Conservation (phyloP, 139 green algal species). For the Picochlorum sp. region DNA sequence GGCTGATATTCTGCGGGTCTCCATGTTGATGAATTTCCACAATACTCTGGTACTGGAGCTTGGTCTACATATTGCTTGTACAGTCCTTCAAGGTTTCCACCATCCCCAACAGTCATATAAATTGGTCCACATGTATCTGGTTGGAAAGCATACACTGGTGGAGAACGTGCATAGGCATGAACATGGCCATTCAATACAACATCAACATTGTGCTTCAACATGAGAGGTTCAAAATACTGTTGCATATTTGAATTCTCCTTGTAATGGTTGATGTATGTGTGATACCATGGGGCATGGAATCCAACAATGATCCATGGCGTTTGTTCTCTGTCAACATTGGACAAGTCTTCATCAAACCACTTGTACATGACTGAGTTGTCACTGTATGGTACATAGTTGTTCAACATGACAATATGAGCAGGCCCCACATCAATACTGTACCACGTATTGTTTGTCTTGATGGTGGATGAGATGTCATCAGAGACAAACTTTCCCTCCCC, state of each 20-base stretch:
- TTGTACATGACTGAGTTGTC: slow-evolving; percentile 36
- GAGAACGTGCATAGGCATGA: background rate
- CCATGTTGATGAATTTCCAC: background rate
- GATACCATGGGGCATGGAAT: slow-evolving; percentile 65
- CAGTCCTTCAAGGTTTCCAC: background rate
- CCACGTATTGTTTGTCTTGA: slow-evolving; percentile 1
- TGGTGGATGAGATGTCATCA: background rate
- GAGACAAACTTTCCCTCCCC: background rate
- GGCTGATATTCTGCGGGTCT: background rate
- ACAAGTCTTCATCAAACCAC: slow-evolving; percentile 65
- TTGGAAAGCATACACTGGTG: background rate
- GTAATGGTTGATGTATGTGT: slow-evolving; percentile 4
- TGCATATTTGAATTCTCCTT: slow-evolving; percentile 14
- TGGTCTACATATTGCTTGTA: background rate
- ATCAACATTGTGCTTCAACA: slow-evolving; percentile 57
- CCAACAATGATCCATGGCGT: slow-evolving; percentile 70
- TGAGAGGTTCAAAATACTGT: slow-evolving; percentile 42
- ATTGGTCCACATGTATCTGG: slow-evolving; percentile 1
- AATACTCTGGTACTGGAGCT: background rate
- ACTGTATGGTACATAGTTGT: slow-evolving; percentile 18
- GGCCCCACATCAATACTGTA: background rate
- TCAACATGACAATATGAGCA: background rate
- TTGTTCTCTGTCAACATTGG: slow-evolving; percentile 39
- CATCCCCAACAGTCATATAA: background rate
- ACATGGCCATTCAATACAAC: slow-evolving; percentile 40